Evolutionary conservation across 2,329 filamentous ascomycete species (phyloP).

Genomic region (Penicillium sp.): DNA sequence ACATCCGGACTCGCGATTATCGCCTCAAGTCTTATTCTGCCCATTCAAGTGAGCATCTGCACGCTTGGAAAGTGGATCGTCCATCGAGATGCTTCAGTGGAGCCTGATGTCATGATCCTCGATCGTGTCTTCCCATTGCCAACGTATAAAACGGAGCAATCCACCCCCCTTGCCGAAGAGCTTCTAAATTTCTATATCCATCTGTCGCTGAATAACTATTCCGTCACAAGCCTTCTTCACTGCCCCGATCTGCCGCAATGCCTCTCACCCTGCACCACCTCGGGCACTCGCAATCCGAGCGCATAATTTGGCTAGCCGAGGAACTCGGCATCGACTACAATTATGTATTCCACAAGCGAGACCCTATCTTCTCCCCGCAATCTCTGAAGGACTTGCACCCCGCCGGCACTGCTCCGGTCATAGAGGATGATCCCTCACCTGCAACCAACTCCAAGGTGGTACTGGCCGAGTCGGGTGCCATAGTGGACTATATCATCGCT

Average conservation of each 20-base stretch:
- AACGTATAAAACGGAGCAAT: not conserved
- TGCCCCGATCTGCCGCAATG: conserved; percentile 17
- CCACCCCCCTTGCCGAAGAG: too few species aligned
- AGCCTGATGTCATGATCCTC: conserved; percentile 4
- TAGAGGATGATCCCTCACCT: conserved; percentile 27
- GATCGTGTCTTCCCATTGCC: not conserved
- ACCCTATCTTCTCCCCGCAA: conserved; percentile 24
- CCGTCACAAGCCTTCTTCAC: not conserved
- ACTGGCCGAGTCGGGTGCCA: conserved; percentile 26
- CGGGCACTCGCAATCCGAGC: conserved; percentile 28
- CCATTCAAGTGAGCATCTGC: not conserved
- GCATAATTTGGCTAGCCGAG: conserved; percentile 30
- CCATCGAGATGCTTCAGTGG: not conserved
- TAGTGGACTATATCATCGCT: conserved; percentile 26
- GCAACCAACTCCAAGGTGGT: conserved; percentile 21
- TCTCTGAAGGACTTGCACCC: conserved; percentile 27
- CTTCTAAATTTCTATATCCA: too few species aligned
- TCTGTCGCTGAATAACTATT: not conserved
- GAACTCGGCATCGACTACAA: conserved; percentile 26
- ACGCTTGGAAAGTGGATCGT: not conserved
- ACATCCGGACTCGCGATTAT: too few species aligned
- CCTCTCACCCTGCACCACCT: conserved; percentile 27
- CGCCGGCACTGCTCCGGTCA: conserved; percentile 25
- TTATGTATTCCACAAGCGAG: conserved; percentile 26
- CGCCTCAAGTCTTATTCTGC: not conserved